Base-by-base conservation (phyloP, 495 filamentous ascomycete genomes). In the Penicillium malachiteum region DNA sequence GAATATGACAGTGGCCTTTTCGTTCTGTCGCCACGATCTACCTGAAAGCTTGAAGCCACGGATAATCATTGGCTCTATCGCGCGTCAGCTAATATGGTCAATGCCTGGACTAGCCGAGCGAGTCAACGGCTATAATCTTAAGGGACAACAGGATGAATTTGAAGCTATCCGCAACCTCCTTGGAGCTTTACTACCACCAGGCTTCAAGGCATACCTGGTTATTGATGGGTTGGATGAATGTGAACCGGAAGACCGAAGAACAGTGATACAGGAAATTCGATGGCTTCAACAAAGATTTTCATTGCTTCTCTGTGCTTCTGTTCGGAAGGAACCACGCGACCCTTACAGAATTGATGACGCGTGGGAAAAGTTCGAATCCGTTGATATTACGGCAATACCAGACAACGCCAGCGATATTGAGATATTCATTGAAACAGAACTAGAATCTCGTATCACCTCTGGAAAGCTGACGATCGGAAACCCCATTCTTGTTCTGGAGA, bases 1-100 rank as follows among this genome's bases (percentile, higher is more conserved):
- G 12, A 32, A 32, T 1, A 16, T 21, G 21, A 46, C 54, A 17
- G 60, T 75, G 16, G 66, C 67, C 2, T 78, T 73, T 55, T 78
- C 76, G 64, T 78, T 78, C 61, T 76, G 67, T 52, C 55, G 66
- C n/a, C 57, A 74, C 45, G 70, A 77, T 49, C 61, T 69, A 47
- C 40, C 60, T 16, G 65, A 76, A 40, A 73, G 69, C 54, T 56
- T 75, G 56, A 72, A 70, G 50, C 61, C 71, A 4, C 54, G 58
- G 26, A 74, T 67, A 38, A 60, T 78, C 35, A 53, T 77, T 55
- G 67, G 73, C 11, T 74, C 64, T 49, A 48, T 76, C 14, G 65
- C 67, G 47, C 69, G 74, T 54, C 75, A 79, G 54, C 48, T 78
- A 8, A 44, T 78, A 30, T 17, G n/a, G 14, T 33, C 30, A 37